Evolutionary conservation across 2,329 filamentous ascomycete genomes (phyloP), one percentile per base, ranked within the genome.

Genomic region (Fusarium pseudograminearum): DNA sequence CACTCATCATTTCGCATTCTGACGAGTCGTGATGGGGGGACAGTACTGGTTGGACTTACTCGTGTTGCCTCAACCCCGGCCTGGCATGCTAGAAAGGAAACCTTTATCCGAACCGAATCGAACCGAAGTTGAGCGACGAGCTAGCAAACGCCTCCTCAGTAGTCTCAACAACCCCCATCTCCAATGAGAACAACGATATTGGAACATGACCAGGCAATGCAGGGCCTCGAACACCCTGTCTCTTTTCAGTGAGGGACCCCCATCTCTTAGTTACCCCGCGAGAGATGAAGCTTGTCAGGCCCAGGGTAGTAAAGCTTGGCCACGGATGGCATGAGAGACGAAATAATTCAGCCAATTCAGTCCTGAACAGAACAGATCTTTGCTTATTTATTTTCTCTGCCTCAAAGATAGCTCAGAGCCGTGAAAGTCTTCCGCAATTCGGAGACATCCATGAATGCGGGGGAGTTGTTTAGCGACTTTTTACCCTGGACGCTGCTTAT

Each of bases 361-460:
- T 1, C 9, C 22, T 22, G 11, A 12, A 15, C 16, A 9, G 2
- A 28, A 6, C 11, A 12, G 4, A 40, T 38, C 12, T 36, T 26
- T 40, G 24, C 16, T 20, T 28, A 11, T 7, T n/a, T 22, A 28
- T 51, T 51, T 10, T 38, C 5, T 51, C 9, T 15, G 7, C 6
- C 24, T 3, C 7, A n/a, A 8, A 26, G 18, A 12, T 5, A 40
- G 18, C 44, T 14, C 20, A 41, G 38, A 59, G 52, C 52, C 58
- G 64, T 14, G 33, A 64, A 41, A 14, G 4, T 50, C 33, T 50
- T 64, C 51, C 51, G 59, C 22, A 40, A 63, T 67, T 63, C 41
- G 50, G 64, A 26, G 51, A 67, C 44, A 40, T 36, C 38, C n/a
- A 59, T 28, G 22, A 55, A 68, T 68, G 65, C 64, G 65, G 65